These are phyloP conservation scores for Penicillium ucsense DNA, from an alignment of 495 filamentous ascomycete genomes.

Conservation along the genomic window DNA sequence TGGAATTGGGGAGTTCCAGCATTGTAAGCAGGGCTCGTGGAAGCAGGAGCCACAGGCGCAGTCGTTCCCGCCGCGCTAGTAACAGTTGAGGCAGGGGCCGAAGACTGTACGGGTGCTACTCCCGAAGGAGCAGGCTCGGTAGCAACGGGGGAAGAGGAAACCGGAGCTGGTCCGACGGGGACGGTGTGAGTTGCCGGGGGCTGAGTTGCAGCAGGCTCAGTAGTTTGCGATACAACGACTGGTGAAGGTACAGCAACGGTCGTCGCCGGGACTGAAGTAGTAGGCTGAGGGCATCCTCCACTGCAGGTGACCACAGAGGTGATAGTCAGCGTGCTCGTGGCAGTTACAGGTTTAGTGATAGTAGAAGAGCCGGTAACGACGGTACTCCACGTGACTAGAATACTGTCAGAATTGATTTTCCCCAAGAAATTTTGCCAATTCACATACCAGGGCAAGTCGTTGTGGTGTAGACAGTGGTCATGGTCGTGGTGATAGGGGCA, in stretches of 20 bases:
- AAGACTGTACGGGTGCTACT: slow-evolving; percentile 1
- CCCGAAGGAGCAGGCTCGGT: background rate
- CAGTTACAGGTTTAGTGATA: slow-evolving; percentile 18
- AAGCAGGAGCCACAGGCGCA: slow-evolving; percentile 4
- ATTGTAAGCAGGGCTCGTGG: slow-evolving; percentile 12
- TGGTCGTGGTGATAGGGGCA: slow-evolving; percentile 4
- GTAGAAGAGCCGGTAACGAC: slow-evolving; percentile 17
- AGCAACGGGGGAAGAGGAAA: too few relatives aligned
- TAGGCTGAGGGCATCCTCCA: slow-evolving; percentile 10
- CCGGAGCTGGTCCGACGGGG: too few relatives aligned
- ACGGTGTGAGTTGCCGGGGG: too few relatives aligned
- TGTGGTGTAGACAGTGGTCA: slow-evolving; percentile 13
- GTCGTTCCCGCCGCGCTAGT: slow-evolving; percentile 1
- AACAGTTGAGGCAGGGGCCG: background rate
- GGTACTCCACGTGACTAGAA: slow-evolving; percentile 14
- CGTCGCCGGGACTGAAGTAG: background rate
- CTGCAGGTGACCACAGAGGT: slow-evolving; percentile 16
- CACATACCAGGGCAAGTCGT: slow-evolving; percentile 19
- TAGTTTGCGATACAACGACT: slow-evolving; percentile 1
- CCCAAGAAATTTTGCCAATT: background rate
- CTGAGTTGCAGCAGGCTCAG: background rate
- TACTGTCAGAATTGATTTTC: slow-evolving; percentile 2
- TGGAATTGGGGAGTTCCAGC: slow-evolving; percentile 14
- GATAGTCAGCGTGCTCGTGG: slow-evolving; percentile 15
- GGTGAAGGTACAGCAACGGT: slow-evolving; percentile 1